phyloP scores from a whole-genome alignment of 169 alveolate genomes.

The Toxoplasma gondii region DNA sequence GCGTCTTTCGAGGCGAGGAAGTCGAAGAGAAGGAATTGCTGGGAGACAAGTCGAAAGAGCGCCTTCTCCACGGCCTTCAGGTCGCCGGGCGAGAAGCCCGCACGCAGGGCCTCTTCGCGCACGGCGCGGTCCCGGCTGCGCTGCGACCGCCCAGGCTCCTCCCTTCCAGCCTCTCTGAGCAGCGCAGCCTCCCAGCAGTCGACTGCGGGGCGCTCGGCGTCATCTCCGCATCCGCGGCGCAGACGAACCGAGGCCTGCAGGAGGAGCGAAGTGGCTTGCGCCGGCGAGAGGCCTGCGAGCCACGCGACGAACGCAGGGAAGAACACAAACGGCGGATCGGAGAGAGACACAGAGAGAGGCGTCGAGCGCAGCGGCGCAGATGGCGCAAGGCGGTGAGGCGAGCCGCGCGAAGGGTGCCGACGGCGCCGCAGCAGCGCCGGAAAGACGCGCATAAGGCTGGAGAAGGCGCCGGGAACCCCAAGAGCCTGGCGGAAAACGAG shows the following conservation, averaged over 20 bases:
- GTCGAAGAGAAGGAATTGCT: slow-evolving; percentile 32
- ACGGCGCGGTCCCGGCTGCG: background rate
- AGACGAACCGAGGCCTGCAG: background rate
- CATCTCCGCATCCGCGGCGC: background rate
- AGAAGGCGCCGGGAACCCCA: background rate
- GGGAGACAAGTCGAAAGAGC: background rate
- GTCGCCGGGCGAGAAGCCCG: background rate
- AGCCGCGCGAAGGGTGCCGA: background rate
- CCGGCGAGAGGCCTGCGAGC: slow-evolving; percentile 21
- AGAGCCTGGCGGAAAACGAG: too few species aligned
- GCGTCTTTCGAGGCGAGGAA: background rate
- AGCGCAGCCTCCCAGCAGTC: background rate
- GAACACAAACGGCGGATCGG: background rate
- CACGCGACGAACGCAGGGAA: slow-evolving; percentile 27
- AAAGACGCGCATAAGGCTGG: background rate
- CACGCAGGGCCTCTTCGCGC: background rate
- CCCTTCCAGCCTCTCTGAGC: background rate
- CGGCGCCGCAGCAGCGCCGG: slow-evolving; percentile 1
- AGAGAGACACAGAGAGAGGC: slow-evolving; percentile 5
- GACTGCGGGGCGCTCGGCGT: background rate
- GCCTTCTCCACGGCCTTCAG: background rate
- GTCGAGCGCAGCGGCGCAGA: background rate
- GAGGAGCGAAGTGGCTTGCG: background rate
- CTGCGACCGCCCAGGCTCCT: background rate
- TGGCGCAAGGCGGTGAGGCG: background rate